A percentile compares a stretch with the other conserved stretches of the same genome.
phyloP scores from a whole-genome alignment of 768 basidiomycete species.

The Russula sp. region DNA sequence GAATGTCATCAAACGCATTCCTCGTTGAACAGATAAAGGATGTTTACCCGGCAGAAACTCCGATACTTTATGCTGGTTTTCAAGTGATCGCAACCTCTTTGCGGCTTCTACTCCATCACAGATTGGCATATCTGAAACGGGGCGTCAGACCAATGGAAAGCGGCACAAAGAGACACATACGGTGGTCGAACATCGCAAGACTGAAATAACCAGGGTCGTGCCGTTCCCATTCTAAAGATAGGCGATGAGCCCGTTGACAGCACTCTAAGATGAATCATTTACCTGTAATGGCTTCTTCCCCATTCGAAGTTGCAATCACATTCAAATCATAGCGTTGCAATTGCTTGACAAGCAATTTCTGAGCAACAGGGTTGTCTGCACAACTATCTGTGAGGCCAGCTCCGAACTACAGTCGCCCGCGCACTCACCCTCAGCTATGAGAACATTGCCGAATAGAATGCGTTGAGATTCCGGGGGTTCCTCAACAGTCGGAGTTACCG shows the following conservation, averaged over 20 bases:
- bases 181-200: slow-evolving; percentile 68
- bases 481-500: slow-evolving; percentile 38
- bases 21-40: not conserved
- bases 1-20: not conserved
- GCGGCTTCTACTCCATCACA: slow-evolving; percentile 73
- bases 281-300: slow-evolving; percentile 60
- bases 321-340: slow-evolving; percentile 53
- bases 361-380: slow-evolving; percentile 64
- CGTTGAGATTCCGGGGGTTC: slow-evolving; percentile 42
- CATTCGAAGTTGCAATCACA: slow-evolving; percentile 57
- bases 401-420: not conserved
- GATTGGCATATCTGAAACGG: slow-evolving; percentile 60
- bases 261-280: not conserved
- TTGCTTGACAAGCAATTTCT: slow-evolving; percentile 59
- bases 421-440: slow-evolving; percentile 60
- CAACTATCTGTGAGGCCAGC: not conserved
- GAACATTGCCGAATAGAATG: slow-evolving; percentile 56
- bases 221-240: slow-evolving; percentile 52
- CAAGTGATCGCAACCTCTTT: slow-evolving; percentile 52
- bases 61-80: slow-evolving; percentile 46
- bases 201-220: slow-evolving; percentile 63
- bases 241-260: not conserved
- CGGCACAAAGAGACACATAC: slow-evolving; percentile 28
- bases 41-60: slow-evolving; percentile 48
- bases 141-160: not conserved